Conservation (phyloP, 2,329 filamentous ascomycete genomes). For the Neurospora crassa region DNA sequence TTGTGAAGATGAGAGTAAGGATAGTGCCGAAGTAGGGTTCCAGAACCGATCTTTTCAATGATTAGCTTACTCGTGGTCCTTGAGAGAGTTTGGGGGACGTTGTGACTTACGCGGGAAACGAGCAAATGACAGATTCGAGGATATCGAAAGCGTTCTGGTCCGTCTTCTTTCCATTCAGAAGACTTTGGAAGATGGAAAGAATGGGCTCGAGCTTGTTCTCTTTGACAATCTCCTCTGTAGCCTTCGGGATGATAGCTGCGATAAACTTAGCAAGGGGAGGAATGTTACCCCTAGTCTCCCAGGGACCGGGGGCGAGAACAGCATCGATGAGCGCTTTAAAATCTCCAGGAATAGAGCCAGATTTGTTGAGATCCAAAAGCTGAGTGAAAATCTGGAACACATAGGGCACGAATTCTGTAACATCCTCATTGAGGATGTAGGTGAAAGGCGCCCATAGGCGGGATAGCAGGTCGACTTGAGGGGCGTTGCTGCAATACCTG, state of each 20-base stretch:
- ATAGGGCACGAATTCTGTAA: conserved; percentile 88
- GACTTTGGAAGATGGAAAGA: conserved; percentile 91
- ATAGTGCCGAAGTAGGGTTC: conserved; percentile 73
- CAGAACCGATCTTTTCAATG: conserved; percentile 44
- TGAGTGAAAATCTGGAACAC: conserved; percentile 93
- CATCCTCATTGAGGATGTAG: conserved; percentile 67
- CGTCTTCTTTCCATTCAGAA: conserved; percentile 72
- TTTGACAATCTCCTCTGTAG: conserved; percentile 59
- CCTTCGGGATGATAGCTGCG: conserved; percentile 72
- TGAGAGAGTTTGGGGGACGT: background rate
- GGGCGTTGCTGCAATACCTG: conserved; percentile 52
- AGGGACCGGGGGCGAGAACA: conserved; percentile 70
- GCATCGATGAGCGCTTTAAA: conserved; percentile 73
- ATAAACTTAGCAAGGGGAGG: conserved; percentile 82
- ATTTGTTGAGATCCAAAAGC: conserved; percentile 76
- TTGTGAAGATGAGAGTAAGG: conserved; percentile 70
- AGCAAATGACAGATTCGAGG: conserved; percentile 67
- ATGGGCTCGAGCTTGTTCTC: conserved; percentile 79
- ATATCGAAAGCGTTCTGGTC: conserved; percentile 85
- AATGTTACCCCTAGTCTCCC: conserved; percentile 89
- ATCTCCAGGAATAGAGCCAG: conserved; percentile 66
- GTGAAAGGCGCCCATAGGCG: conserved; percentile 79
- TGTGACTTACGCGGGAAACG: conserved; percentile 57
- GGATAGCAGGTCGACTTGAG: conserved; percentile 66
- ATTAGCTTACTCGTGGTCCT: conserved; percentile 6